phyloP scores from a whole-genome alignment of 2,329 filamentous ascomycete genomes.

The Pseudocercospora vitis region DNA sequence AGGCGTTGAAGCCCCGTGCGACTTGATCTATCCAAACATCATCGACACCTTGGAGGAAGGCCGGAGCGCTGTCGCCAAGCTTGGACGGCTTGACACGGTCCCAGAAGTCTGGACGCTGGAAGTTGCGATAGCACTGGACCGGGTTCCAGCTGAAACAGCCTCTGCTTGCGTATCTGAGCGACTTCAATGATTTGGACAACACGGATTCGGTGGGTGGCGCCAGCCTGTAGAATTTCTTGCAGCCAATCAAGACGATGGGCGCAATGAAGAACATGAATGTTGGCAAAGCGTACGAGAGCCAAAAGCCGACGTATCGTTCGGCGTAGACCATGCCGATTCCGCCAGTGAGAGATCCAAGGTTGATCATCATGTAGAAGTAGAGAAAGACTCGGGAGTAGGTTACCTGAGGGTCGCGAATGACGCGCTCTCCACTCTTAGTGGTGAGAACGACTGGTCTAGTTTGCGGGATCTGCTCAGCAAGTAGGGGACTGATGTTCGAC shows the following conservation, averaged over 20 bases:
- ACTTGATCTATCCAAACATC: conserved; percentile 79
- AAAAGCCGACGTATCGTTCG: conserved; percentile 66
- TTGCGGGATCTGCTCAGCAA: conserved; percentile 49
- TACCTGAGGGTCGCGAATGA: conserved; percentile 49
- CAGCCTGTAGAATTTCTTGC: conserved; percentile 54
- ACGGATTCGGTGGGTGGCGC: conserved; percentile 68
- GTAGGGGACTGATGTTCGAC: conserved; percentile 64
- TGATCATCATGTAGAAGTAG: conserved; percentile 73
- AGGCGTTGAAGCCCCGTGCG: conserved; percentile 64
- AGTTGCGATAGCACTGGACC: conserved; percentile 58
- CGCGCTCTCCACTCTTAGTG: conserved; percentile 45
- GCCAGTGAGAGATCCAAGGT: conserved; percentile 64
- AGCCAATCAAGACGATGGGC: conserved; percentile 53
- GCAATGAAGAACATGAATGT: conserved; percentile 66
- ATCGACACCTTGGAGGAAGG: conserved; percentile 74
- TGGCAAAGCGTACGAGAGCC: conserved; percentile 63
- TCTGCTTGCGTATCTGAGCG: conserved; percentile 63
- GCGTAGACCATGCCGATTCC: conserved; percentile 66
- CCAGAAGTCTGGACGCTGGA: conserved; percentile 60
- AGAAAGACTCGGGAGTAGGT: conserved; percentile 51
- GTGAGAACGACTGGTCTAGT: conserved; percentile 43
- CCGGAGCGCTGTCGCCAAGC: conserved; percentile 58
- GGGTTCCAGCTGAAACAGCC: conserved; percentile 59
- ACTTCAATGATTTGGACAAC: conserved; percentile 63
- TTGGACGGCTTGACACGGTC: conserved; percentile 67